Percentiles rank a stretch among this genome's conserved stretches.
Conservation (phyloP, 139 green algal species). For the Eudorina sp. region DNA sequence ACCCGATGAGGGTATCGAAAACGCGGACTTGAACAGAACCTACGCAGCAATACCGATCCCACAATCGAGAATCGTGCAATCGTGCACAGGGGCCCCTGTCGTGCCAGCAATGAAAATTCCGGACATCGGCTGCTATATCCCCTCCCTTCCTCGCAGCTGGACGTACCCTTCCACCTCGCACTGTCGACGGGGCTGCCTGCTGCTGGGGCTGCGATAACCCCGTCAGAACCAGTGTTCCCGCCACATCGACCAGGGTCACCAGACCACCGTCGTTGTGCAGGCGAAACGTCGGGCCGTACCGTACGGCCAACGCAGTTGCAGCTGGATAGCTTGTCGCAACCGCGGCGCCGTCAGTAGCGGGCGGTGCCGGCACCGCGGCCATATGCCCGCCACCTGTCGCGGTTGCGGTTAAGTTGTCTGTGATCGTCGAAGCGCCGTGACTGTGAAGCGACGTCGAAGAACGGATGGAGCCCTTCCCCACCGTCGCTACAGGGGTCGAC, state of each 20-base stretch:
- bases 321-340: neutral
- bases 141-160: too few relatives aligned
- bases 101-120: too few relatives aligned
- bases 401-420: neutral
- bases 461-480: too few relatives aligned
- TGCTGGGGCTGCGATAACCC: neutral
- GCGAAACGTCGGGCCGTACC: constrained; percentile 29
- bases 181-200: neutral
- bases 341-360: neutral
- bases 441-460: too few relatives aligned
- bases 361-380: neutral
- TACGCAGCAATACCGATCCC: too few relatives aligned
- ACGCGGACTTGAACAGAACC: too few relatives aligned
- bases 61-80: too few relatives aligned
- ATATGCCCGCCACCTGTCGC: neutral
- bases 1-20: too few relatives aligned
- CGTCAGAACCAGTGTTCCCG: neutral
- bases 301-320: neutral
- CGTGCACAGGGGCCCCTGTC: too few relatives aligned
- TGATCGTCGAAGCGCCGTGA: neutral
- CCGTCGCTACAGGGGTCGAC: too few relatives aligned
- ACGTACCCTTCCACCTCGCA: neutral
- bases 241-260: neutral
- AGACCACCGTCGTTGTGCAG: neutral
- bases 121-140: too few relatives aligned